Percentiles rank a stretch among this genome's conserved stretches.
Evolutionary conservation across 2,329 filamentous ascomycete genomes (phyloP).

Genomic region (Phialophora chinensis): DNA sequence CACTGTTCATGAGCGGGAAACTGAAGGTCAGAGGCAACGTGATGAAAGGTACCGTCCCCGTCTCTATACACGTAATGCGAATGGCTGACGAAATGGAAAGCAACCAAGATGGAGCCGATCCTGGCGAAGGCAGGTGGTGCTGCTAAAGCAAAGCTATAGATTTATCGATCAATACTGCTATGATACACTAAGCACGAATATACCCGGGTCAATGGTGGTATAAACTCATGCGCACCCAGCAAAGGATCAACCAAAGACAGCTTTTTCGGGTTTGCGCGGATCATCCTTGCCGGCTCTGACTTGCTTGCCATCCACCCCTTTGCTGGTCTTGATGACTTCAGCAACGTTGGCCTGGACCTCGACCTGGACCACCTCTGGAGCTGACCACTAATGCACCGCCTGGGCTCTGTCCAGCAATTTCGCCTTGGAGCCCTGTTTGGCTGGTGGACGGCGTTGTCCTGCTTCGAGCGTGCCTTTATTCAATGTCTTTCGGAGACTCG

Average conservation of each 20-base stretch:
- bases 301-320: constrained; percentile 41
- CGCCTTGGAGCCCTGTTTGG: constrained; percentile 12
- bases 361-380: constrained; percentile 42
- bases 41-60: constrained; percentile 71
- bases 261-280: background rate
- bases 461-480: background rate
- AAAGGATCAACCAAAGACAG: too few species aligned
- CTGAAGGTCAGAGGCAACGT: constrained; percentile 97
- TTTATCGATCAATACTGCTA: constrained; percentile 19
- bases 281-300: background rate
- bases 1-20: constrained; percentile 97
- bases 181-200: background rate
- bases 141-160: constrained; percentile 71
- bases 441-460: background rate
- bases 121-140: constrained; percentile 76
- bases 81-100: constrained; percentile 19
- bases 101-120: constrained; percentile 93
- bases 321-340: constrained; percentile 50
- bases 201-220: background rate
- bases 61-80: background rate
- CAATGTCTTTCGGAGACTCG: background rate
- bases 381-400: background rate
- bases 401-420: background rate
- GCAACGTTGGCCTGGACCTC: constrained; percentile 49
- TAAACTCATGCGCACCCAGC: too few species aligned